These are phyloP conservation scores for Myriosclerotinia scirpicola DNA, from an alignment of 2,329 filamentous ascomycete genomes.

Conservation along the genomic window DNA sequence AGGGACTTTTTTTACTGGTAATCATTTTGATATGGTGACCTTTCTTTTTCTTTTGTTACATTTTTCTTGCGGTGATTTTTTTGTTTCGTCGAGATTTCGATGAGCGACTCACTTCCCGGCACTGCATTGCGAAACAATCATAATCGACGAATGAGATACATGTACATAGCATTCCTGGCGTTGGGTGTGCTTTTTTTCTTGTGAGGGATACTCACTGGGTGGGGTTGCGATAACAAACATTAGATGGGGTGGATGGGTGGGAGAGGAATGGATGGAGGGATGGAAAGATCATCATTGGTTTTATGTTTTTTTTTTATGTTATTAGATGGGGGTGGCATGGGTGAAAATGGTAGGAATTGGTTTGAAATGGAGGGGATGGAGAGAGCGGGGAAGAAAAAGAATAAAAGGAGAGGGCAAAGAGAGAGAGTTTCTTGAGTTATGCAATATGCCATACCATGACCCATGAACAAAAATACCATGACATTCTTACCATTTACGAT, in stretches of 20 bases:
- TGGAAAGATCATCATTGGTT: background rate
- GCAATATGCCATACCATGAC: conserved; percentile 5
- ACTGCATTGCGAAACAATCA: conserved; percentile 4
- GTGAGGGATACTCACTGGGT: conserved; percentile 8
- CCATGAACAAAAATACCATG: background rate
- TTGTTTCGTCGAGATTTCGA: conserved; percentile 11
- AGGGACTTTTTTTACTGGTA: background rate
- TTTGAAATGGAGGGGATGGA: background rate
- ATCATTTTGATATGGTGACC: background rate
- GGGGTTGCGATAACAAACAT: conserved; percentile 10
- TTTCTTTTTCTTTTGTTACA: background rate
- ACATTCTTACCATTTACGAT: background rate
- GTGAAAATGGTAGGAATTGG: background rate
- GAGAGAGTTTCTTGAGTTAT: conserved; percentile 5
- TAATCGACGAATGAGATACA: conserved; percentile 18
- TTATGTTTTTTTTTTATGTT: conserved; percentile 10
- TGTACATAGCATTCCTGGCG: conserved; percentile 25
- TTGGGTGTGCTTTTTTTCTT: conserved; percentile 4
- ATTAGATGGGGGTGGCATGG: background rate
- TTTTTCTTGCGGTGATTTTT: conserved; percentile 1
- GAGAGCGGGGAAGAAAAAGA: background rate
- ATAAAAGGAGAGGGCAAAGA: background rate
- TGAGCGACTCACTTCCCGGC: conserved; percentile 4
- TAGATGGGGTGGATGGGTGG: conserved; percentile 11
- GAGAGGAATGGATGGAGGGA: background rate